phyloP scores from a whole-genome alignment of 306 rosid genomes.

The Ceratonia siliqua region DNA sequence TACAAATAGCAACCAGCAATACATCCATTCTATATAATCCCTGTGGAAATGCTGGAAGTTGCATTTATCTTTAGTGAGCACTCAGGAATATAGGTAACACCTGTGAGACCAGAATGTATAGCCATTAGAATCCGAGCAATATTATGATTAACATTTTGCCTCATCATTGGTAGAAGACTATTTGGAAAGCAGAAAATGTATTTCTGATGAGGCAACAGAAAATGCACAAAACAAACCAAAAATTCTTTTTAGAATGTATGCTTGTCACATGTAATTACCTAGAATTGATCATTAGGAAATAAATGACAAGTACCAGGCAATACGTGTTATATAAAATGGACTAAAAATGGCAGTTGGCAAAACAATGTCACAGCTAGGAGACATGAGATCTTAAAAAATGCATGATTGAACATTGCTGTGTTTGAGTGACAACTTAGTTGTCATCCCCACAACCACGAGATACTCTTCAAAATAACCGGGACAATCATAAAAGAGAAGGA shows the following conservation, averaged over 20 bases:
- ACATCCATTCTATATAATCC: slow-evolving; percentile 50
- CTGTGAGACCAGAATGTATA: slow-evolving; percentile 51
- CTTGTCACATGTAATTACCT: slow-evolving; percentile 4
- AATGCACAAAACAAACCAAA: slow-evolving; percentile 27
- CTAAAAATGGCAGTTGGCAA: not conserved
- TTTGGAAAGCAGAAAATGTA: not conserved
- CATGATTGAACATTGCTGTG: slow-evolving; percentile 7
- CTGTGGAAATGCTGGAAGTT: slow-evolving; percentile 90
- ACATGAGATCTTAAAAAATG: slow-evolving; percentile 5
- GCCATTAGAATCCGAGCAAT: slow-evolving; percentile 7
- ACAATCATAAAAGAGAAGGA: not conserved
- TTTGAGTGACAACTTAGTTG: not conserved
- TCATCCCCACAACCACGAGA: not conserved
- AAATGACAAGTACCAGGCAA: slow-evolving; percentile 7
- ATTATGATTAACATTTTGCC: slow-evolving; percentile 21
- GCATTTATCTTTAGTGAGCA: slow-evolving; percentile 81
- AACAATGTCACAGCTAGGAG: slow-evolving; percentile 23
- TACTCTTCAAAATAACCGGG: slow-evolving; percentile 11
- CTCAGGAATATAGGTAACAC: slow-evolving; percentile 85
- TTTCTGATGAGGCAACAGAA: not conserved
- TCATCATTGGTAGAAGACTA: not conserved
- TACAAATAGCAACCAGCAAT: slow-evolving; percentile 32
- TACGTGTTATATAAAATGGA: slow-evolving; percentile 5
- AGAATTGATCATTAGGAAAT: slow-evolving; percentile 14
- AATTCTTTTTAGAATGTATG: not conserved